Percentiles rank a stretch among this genome's conserved stretches.
Evolutionary conservation across 2,329 filamentous ascomycete species (phyloP).

Genomic region (Dothistroma pini): DNA sequence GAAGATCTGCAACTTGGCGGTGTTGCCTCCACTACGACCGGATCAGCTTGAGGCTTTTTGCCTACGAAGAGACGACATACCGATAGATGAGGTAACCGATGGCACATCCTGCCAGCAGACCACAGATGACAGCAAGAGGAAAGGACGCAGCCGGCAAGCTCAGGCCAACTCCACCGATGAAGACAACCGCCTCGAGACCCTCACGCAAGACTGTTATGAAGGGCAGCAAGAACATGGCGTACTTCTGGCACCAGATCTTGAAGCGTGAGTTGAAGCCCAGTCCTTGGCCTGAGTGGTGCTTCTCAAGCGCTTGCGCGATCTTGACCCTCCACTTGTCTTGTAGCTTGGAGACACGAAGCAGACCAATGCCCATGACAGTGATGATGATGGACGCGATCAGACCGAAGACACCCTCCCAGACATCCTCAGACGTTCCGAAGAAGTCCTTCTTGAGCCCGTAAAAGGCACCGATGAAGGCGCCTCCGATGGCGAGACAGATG

Average conservation of each 20-base stretch:
- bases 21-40: slow-evolving; percentile 54
- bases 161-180: slow-evolving; percentile 79
- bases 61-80: slow-evolving; percentile 44
- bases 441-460: slow-evolving; percentile 65
- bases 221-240: slow-evolving; percentile 80
- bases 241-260: slow-evolving; percentile 68
- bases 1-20: slow-evolving; percentile 68
- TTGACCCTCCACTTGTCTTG: slow-evolving; percentile 86
- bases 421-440: slow-evolving; percentile 66
- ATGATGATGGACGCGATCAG: slow-evolving; percentile 76
- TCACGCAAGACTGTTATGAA: slow-evolving; percentile 86
- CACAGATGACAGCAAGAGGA: slow-evolving; percentile 71
- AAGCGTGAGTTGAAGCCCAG: slow-evolving; percentile 44
- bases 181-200: slow-evolving; percentile 81
- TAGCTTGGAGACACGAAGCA: slow-evolving; percentile 77
- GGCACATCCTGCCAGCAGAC: slow-evolving; percentile 61
- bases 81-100: slow-evolving; percentile 76
- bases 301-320: slow-evolving; percentile 66
- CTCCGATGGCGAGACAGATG: slow-evolving; percentile 63
- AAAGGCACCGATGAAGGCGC: slow-evolving; percentile 67
- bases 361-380: slow-evolving; percentile 72
- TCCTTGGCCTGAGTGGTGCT: slow-evolving; percentile 42
- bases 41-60: slow-evolving; percentile 14
- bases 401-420: slow-evolving; percentile 78
- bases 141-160: slow-evolving; percentile 70